These are phyloP conservation scores for Pontederia paniculata DNA, from an alignment of 176 grass and related monocot species.

Conservation along the genomic window DNA sequence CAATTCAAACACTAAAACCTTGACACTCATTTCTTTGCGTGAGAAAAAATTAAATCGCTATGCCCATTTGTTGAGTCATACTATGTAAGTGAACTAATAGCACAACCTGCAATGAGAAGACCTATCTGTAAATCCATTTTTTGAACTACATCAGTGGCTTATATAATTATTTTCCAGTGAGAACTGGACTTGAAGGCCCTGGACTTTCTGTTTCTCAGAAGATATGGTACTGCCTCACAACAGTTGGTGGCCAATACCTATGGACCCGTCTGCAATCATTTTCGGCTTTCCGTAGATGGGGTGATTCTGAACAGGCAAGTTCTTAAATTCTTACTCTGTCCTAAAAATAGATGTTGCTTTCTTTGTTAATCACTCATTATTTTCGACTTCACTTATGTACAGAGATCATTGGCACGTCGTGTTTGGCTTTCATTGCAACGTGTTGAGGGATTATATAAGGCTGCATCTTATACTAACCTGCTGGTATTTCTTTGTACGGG, in stretches of 20 bases:
- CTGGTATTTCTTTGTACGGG: constrained; percentile 83
- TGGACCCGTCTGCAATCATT: constrained; percentile 80
- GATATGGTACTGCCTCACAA: constrained; percentile 71
- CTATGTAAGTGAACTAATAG: no score
- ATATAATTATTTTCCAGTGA: constrained; percentile 37
- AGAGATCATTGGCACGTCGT: constrained; percentile 69
- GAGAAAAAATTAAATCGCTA: no score
- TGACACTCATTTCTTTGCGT: no score
- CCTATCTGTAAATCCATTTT: not conserved
- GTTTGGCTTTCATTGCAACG: constrained; percentile 60
- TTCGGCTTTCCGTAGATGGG: constrained; percentile 89
- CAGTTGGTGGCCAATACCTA: constrained; percentile 77
- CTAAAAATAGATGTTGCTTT: no score
- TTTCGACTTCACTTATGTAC: not conserved
- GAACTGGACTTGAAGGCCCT: constrained; percentile 81
- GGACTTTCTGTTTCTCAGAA: constrained; percentile 92
- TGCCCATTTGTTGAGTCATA: no score
- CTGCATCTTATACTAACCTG: constrained; percentile 60
- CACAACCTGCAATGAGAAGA: no score
- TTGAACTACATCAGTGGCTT: constrained; percentile 4
- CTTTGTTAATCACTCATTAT: no score
- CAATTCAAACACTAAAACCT: no score
- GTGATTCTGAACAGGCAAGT: constrained; percentile 85
- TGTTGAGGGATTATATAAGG: constrained; percentile 78
- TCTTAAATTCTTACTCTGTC: not conserved